phyloP scores from a whole-genome alignment of 768 basidiomycete genomes.

The Rhizopogon vinicolor region DNA sequence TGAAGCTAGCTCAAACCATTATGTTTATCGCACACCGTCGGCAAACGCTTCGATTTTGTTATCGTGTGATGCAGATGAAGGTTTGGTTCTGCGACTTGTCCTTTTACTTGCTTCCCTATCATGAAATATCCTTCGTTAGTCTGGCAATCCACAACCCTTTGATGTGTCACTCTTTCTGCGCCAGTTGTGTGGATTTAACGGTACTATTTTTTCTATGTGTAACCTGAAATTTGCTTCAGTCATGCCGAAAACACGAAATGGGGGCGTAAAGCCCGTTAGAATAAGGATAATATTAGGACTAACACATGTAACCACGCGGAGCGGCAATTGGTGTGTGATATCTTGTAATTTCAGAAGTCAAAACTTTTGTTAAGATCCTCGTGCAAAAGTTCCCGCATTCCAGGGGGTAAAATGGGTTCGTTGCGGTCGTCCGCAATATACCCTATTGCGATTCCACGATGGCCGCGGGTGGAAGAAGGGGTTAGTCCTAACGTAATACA shows the following conservation, averaged over 20 bases:
- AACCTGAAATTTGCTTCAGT: neutral
- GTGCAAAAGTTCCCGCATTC: slow-evolving; percentile 83
- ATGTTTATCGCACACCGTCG: too few relatives aligned
- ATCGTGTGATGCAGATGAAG: too few relatives aligned
- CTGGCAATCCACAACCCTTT: neutral
- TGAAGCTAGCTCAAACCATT: too few relatives aligned
- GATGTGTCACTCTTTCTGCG: neutral
- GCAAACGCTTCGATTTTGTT: too few relatives aligned
- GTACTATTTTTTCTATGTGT: too few relatives aligned
- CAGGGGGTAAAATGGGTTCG: slow-evolving; percentile 77
- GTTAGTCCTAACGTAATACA: neutral
- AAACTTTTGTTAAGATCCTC: slow-evolving; percentile 86
- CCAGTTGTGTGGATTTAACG: neutral
- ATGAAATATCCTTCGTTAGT: neutral
- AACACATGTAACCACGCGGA: neutral
- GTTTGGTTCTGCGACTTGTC: too few relatives aligned
- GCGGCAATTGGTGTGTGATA: neutral
- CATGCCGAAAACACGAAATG: neutral
- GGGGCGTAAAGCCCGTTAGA: neutral
- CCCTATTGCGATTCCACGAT: slow-evolving; percentile 24
- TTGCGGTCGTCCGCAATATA: slow-evolving; percentile 42
- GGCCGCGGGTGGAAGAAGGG: neutral
- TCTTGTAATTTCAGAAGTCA: slow-evolving; percentile 51
- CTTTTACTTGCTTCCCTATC: neutral
- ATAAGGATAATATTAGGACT: neutral